phyloP scores from a whole-genome alignment of 345 rosid species.

The Nephelium lappaceum region DNA sequence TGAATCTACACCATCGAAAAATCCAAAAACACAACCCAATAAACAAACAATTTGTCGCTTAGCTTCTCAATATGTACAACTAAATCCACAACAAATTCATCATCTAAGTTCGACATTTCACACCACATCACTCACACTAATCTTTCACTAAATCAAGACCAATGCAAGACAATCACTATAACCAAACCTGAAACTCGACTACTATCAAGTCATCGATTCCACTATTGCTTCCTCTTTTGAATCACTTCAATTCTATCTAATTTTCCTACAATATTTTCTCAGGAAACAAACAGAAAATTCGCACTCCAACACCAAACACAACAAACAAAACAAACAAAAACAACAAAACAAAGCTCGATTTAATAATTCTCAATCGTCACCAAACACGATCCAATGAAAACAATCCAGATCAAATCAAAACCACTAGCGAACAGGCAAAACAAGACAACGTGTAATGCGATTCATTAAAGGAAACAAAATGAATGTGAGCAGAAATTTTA shows the following conservation, averaged over 20 bases:
- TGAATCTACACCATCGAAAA: too few relatives aligned
- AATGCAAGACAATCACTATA: not conserved
- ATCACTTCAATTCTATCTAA: not conserved
- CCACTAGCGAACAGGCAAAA: not conserved
- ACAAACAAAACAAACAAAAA: not conserved
- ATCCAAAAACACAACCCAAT: not conserved
- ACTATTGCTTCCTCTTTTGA: not conserved
- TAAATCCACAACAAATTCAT: not conserved
- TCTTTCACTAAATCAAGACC: not conserved
- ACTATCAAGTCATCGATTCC: not conserved
- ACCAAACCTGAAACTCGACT: not conserved
- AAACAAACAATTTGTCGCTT: not conserved
- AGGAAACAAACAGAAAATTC: not conserved
- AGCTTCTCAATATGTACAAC: not conserved
- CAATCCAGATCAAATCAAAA: not conserved
- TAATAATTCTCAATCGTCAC: not conserved
- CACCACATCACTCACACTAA: not conserved
- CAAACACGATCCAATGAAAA: not conserved
- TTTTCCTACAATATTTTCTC: not conserved
- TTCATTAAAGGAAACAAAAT: not conserved
- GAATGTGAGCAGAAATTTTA: slow-evolving; percentile 12
- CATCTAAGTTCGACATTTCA: too few relatives aligned
- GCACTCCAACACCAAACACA: not conserved
- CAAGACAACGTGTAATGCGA: not conserved
- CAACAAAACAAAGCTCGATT: not conserved